Evolutionary conservation across 768 basidiomycete species (phyloP), one percentile per base, ranked within the genome.

Genomic region (Pulveroboletus sp.): DNA sequence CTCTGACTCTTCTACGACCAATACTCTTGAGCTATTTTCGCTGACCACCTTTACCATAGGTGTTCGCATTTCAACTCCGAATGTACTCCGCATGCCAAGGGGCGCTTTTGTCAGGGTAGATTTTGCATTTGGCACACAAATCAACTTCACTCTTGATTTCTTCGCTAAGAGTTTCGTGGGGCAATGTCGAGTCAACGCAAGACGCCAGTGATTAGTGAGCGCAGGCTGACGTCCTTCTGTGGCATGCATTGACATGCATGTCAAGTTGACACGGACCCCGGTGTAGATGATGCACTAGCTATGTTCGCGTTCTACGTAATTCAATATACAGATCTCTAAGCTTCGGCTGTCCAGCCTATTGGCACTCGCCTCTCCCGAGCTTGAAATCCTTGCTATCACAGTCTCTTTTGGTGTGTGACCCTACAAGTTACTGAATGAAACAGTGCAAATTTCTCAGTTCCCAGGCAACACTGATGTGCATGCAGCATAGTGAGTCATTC

Each of bases 251-350:
- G 46, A 65, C 27, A 20, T 17, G 13, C n/a, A 31, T 19, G 39
- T 34, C 17, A 25, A 90, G 87, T 90, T 59, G 90, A 91, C 57
- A 88, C 88, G 23, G 90, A 94, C 61, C 88, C 90, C 7, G 91
- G 91, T 29, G 84, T 91, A 4, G 91, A 94, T 60, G 91, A 94
- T 64, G 72, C 76, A 21, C 56, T 91, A 43, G 90, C 90, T 24
- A 81, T 94, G 89, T 86, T 49, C 50, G 82, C 65, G 24, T 49
- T 45, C 20, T 24, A 40, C n/a, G 27, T 29, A 31, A 16, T 14
- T 47, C 23, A 9, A 19, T 45, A 20, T 13, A 12, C 29, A 16
- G 27, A 19, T 25, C 21, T 36, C 38, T 42, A 19, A 47, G 8
- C 38, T 48, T 6, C 41, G 25, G 42, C 16, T 43, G n/a, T 27